phyloP scores from a whole-genome alignment of 2,329 filamentous ascomycete genomes.

The Dactylellina cionopaga region DNA sequence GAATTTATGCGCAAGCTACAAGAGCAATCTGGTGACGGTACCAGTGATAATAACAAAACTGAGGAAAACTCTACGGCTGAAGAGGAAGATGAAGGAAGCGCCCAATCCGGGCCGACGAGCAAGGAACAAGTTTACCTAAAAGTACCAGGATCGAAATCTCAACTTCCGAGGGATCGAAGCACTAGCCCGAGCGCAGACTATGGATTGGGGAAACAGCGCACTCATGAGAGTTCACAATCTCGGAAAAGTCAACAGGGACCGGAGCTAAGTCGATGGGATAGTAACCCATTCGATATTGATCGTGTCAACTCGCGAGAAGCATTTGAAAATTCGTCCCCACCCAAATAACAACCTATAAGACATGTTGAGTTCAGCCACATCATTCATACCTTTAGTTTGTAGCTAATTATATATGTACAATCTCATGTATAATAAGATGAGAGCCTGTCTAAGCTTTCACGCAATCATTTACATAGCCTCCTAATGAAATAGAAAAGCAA shows the following conservation, averaged over 20 bases:
- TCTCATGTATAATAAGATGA: too few relatives aligned
- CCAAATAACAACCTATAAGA: too few relatives aligned
- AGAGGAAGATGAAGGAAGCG: background rate
- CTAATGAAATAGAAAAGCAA: too few relatives aligned
- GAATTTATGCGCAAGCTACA: constrained; percentile 67
- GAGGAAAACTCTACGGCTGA: background rate
- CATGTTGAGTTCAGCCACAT: too few relatives aligned
- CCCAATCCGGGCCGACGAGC: too few relatives aligned
- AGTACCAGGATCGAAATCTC: background rate
- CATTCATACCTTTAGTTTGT: too few relatives aligned
- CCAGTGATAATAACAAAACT: background rate
- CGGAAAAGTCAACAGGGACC: background rate
- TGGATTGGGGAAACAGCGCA: constrained; percentile 7
- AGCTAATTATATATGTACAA: too few relatives aligned
- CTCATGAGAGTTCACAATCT: constrained; percentile 6
- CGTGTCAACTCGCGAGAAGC: constrained; percentile 32
- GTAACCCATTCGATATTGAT: constrained; percentile 38
- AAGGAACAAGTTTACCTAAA: background rate
- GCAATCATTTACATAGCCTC: too few relatives aligned
- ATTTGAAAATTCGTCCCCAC: too few relatives aligned
- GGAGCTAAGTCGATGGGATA: constrained; percentile 14
- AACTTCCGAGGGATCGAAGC: background rate
- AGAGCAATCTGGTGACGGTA: constrained; percentile 8
- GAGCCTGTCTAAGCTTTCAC: too few relatives aligned
- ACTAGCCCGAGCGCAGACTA: background rate